These are phyloP conservation scores for Clarkia xantiana DNA, from an alignment of 345 rosid genomes.

Conservation along the genomic window DNA sequence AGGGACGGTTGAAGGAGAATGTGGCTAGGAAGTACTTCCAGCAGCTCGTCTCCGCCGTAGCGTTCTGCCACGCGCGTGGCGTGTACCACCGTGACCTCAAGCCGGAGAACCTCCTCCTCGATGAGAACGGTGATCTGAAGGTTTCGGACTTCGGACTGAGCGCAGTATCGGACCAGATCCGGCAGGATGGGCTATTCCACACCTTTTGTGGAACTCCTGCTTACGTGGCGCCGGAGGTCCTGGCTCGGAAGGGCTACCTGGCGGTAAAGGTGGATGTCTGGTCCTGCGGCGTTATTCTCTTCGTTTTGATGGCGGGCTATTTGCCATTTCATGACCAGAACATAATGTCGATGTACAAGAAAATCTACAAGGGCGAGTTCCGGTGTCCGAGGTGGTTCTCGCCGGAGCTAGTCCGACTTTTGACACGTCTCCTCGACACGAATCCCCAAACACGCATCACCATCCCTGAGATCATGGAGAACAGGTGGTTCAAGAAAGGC, in stretches of 20 bases:
- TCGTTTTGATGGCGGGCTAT: conserved; percentile 5
- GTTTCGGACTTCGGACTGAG: conserved; percentile 7
- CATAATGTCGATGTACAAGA: conserved; percentile 5
- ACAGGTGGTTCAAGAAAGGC: conserved; percentile 7
- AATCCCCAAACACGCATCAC: conserved; percentile 3
- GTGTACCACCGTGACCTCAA: conserved; percentile 7
- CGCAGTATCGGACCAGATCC: conserved; percentile 6
- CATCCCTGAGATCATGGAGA: conserved; percentile 8
- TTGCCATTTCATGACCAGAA: conserved; percentile 5
- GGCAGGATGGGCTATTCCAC: conserved; percentile 5
- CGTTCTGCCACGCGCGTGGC: conserved; percentile 7
- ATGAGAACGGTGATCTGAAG: conserved; percentile 2
- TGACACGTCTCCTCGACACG: conserved; percentile 3
- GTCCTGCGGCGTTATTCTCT: conserved; percentile 7
- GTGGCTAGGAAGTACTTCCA: conserved; percentile 5
- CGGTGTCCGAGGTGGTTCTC: conserved; percentile 6
- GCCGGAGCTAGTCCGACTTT: not conserved
- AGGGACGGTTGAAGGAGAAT: conserved; percentile 3
- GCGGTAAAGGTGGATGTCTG: conserved; percentile 5
- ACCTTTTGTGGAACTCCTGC: conserved; percentile 7
- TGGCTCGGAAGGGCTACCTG: conserved; percentile 1
- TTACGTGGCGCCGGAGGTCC: conserved; percentile 6
- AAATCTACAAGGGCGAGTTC: conserved; percentile 4
- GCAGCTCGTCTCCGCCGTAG: conserved; percentile 7
- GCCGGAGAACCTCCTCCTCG: conserved; percentile 8